Evolutionary conservation across 768 basidiomycete species (phyloP), one percentile per base, ranked within the genome.

Genomic region (Phlebiopsis gigantea): DNA sequence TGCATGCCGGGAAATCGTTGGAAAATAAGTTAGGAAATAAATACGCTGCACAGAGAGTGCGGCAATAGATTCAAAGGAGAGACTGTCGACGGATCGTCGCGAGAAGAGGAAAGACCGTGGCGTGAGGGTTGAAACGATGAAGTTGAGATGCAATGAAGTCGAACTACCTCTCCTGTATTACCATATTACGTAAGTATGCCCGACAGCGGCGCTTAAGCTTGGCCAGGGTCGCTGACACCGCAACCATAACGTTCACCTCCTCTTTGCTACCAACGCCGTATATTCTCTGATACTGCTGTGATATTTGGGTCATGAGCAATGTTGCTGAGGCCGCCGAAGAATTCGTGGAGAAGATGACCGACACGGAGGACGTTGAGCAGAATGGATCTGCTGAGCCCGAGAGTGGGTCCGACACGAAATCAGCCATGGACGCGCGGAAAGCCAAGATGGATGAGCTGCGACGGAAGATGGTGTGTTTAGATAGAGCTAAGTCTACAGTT

Each of bases 361-460:
- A 59, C 30, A 59, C 29, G 21, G 54, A 61, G 4, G 65, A 58
- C 2, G 53, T 48, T 15, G 56, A 34, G 5, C n/a, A 28, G 26
- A 29, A n/a, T 14, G 50, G 50, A 15, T 58, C 56, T 29, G 53
- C 53, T 17, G 60, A 61, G 26, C 51, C 28, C 21, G 49, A 28
- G 62, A 59, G 42, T 28, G 47, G 52, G 15, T 22, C 30, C 14
- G 61, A 62, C 57, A 52, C 44, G 26, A 65, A 72, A 53, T 51
- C 77, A 66, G 80, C 82, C 0, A 77, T 89, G 78, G 85, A 87
- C 54, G 88, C 88, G 62, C 75, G 92, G 56, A 84, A 84, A 69
- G 82, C 80, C 19, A 94, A 88, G 74, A 71, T 95, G 71, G 86
- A 85, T 25, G 76, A 84, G 62, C 76, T 97, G 42, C 76, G 90